A percentile compares a stretch with the other conserved stretches of the same genome.
Evolutionary conservation across 73 alveolate genomes (phyloP).

Genomic region (Paramecium biaurelia): DNA sequence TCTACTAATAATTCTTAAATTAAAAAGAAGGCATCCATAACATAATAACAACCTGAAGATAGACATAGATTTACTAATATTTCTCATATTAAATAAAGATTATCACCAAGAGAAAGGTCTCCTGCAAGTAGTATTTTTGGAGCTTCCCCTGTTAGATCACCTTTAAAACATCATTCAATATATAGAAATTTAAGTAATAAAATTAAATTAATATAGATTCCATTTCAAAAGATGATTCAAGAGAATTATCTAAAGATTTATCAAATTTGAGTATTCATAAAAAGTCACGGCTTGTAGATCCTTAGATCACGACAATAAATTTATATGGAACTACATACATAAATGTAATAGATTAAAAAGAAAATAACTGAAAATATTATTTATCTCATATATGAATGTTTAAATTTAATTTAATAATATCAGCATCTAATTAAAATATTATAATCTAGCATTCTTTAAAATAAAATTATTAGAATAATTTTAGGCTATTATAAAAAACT

Average conservation of each 20-base stretch:
- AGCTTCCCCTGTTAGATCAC: conserved; percentile 18
- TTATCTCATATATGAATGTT: not conserved
- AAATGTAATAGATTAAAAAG: conserved; percentile 20
- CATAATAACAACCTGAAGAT: not conserved
- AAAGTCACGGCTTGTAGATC: not conserved
- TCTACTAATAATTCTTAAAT: conserved; percentile 21
- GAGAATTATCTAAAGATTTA: not conserved
- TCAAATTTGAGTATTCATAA: conserved; percentile 10
- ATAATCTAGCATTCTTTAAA: not conserved
- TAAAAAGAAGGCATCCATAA: not conserved
- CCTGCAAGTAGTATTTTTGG: not conserved
- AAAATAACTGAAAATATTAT: not conserved
- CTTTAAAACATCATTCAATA: not conserved
- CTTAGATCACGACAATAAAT: not conserved
- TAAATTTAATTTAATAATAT: not conserved
- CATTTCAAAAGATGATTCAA: conserved; percentile 24
- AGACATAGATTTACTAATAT: not conserved
- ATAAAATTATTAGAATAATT: not conserved
- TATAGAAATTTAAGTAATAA: not conserved
- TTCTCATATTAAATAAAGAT: not conserved
- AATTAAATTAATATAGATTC: not conserved
- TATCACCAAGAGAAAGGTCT: conserved; percentile 13
- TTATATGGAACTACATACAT: conserved; percentile 12
- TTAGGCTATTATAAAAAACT: not conserved
- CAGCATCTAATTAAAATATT: not conserved